Evolutionary conservation across 805 yeast genomes (phyloP).

Genomic region (Phaffomyces antillensis): DNA sequence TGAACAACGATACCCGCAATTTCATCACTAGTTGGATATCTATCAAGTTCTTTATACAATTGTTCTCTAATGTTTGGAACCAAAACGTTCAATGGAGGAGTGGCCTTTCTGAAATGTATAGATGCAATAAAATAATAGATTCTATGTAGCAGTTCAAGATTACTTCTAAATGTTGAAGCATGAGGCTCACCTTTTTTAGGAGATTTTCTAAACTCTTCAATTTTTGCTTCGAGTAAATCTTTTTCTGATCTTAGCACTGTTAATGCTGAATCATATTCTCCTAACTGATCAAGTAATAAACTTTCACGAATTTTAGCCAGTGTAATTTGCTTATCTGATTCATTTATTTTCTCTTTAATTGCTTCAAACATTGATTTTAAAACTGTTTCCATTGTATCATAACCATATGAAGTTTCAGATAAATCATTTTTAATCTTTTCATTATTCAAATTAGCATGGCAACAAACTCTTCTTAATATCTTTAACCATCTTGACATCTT

Average conservation of each 20-base stretch:
- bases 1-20: slow-evolving; percentile 20
- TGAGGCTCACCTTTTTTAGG: slow-evolving; percentile 17
- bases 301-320: slow-evolving; percentile 52
- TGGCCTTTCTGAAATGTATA: slow-evolving; percentile 51
- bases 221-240: slow-evolving; percentile 6
- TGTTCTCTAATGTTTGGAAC: slow-evolving; percentile 21
- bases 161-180: slow-evolving; percentile 29
- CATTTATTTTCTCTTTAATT: slow-evolving; percentile 42
- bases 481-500: slow-evolving; percentile 65
- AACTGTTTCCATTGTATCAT: slow-evolving; percentile 59
- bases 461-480: slow-evolving; percentile 69
- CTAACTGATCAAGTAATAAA: slow-evolving; percentile 54
- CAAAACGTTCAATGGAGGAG: slow-evolving; percentile 24
- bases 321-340: slow-evolving; percentile 41
- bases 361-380: slow-evolving; percentile 55
- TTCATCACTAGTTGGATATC: slow-evolving; percentile 10
- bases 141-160: slow-evolving; percentile 61
- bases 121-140: slow-evolving; percentile 73
- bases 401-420: slow-evolving; percentile 2
- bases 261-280: slow-evolving; percentile 46
- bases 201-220: slow-evolving; percentile 4
- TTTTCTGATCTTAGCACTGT: slow-evolving; percentile 33
- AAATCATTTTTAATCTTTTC: not conserved
- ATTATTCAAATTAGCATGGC: slow-evolving; percentile 54
- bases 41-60: slow-evolving; percentile 9